Base-by-base conservation (phyloP, 257 asterid species). In the Orobanche coerulescens region DNA sequence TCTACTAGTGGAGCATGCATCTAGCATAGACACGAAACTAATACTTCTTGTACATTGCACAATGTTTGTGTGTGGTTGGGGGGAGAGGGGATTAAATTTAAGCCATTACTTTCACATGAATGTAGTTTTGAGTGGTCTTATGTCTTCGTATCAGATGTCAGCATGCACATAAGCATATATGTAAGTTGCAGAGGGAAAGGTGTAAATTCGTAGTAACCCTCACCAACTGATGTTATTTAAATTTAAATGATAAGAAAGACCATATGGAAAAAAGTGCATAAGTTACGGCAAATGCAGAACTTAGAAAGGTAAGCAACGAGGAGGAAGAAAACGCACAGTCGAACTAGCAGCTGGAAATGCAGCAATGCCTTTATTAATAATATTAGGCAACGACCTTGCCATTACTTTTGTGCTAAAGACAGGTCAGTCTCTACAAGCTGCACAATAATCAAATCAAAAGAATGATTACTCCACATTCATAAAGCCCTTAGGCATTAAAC, bases 331-430 rank as follows among this genome's bases (percentile, higher is more conserved):
- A 73, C 84, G 65, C 61, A 84, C 78, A 54, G 75, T 66, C 6
- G 82, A 71, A 1, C 76, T 68, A 44, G 82, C 77, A 40, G 82
- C 76, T 24, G 94, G 82, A 61, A 72, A 73, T 52, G 75, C 79
- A 0, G 74, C 72, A 64, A 74, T 43, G 66, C 93, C 71, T 79
- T 62, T 88, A 62, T 67, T 69, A 22, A 88, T 65, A 24, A 82
- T 60, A 62, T 65, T 72, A 58, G 95, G 82, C 79, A 88, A 68
- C 11, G 80, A 81, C 70, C 88, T 81, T n/a, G 84, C 90, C 98
- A 91, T 89, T 56, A 24, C 22, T 37, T 28, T 40, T 14, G 47
- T 49, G 47, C 24, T 3, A 6, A 2, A 4, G 6, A 50, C 62
- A 44, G 25, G 20, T 36, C 44, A 37, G 71, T 51, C 75, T 66